Conservation (phyloP, 2,329 filamentous ascomycete genomes). For the Phyllosticta paracitricarpa region DNA sequence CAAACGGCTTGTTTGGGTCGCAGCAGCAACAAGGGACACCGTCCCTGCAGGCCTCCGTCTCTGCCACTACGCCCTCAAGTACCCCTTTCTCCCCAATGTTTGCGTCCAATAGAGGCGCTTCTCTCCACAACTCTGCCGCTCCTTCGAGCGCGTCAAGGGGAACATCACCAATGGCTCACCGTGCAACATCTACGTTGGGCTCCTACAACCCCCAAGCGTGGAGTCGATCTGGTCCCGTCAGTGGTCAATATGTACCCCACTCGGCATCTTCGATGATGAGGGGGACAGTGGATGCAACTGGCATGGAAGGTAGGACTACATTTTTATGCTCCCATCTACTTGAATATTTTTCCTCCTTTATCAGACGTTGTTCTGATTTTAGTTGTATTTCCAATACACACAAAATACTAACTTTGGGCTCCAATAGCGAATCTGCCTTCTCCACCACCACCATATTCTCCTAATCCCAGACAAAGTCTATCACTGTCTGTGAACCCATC, state of each 20-base stretch:
- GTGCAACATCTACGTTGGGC: constrained; percentile 22
- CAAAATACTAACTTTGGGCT: constrained; percentile 12
- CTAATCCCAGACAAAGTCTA: constrained; percentile 28
- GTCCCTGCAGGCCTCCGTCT: constrained; percentile 30
- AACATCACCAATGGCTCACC: constrained; percentile 27
- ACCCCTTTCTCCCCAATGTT: constrained; percentile 27
- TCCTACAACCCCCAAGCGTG: constrained; percentile 42
- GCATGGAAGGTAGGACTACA: constrained; percentile 37
- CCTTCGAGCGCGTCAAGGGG: constrained; percentile 23
- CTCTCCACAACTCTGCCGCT: constrained; percentile 19
- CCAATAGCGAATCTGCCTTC: constrained; percentile 37
- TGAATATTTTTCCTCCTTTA: not conserved
- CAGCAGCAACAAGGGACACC: constrained; percentile 20
- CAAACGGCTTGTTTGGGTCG: constrained; percentile 21
- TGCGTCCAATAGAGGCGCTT: constrained; percentile 13
- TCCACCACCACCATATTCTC: constrained; percentile 40
- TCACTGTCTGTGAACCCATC: constrained; percentile 12
- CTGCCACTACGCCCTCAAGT: constrained; percentile 24
- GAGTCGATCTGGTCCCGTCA: constrained; percentile 22
- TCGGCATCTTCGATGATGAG: constrained; percentile 26
- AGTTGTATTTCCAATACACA: not conserved
- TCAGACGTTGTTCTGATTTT: not conserved
- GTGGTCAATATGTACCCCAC: constrained; percentile 15
- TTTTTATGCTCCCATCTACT: not conserved
- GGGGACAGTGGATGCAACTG: constrained; percentile 17